Evolutionary conservation across 768 basidiomycete species (phyloP).

Genomic region (Termitomyces sp.): DNA sequence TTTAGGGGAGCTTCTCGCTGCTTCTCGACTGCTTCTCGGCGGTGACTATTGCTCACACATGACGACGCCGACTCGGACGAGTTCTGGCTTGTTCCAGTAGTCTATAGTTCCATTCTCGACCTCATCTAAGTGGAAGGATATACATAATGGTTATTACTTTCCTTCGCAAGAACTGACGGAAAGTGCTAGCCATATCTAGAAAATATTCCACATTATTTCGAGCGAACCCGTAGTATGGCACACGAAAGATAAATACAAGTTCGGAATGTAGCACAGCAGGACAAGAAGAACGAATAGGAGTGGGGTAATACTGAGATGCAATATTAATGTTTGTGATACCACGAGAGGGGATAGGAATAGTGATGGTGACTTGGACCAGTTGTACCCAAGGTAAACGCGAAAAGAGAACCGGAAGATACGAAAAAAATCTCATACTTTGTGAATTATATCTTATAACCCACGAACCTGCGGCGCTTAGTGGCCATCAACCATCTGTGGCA

Average conservation of each 20-base stretch:
- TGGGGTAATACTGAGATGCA: not conserved
- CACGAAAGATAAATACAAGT: conserved; percentile 2
- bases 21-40: conserved; percentile 5
- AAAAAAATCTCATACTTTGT: not conserved
- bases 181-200: not conserved
- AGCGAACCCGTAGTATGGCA: not conserved
- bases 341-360: not conserved
- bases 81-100: not conserved
- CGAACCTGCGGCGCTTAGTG: conserved; percentile 21
- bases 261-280: not conserved
- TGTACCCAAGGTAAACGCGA: not conserved
- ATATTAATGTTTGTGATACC: not conserved
- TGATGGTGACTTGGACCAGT: not conserved
- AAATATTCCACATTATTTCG: conserved; percentile 6
- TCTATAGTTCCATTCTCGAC: not conserved
- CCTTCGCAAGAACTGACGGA: no score
- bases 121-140: not conserved
- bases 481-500: conserved; percentile 42
- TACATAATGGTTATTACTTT: not conserved
- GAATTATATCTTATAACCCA: conserved; percentile 6
- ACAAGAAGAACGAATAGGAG: not conserved
- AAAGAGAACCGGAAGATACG: not conserved
- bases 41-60: not conserved
- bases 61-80: conserved; percentile 1
- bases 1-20: not conserved